These are phyloP conservation scores for Ormosia semicastrata DNA, from an alignment of 306 rosid species.

Conservation along the genomic window DNA sequence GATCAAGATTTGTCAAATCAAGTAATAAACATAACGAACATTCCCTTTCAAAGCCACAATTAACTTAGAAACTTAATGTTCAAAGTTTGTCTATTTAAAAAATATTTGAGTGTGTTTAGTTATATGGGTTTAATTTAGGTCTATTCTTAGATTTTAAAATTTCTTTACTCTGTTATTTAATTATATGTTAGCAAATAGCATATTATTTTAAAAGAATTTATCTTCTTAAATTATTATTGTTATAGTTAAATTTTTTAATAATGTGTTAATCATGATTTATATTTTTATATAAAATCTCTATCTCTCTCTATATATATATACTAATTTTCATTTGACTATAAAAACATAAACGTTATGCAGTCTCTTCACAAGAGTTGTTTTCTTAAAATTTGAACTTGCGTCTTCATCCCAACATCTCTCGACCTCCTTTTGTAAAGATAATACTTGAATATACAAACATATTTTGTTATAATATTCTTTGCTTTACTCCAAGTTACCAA, in stretches of 20 bases:
- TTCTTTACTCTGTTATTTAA: background rate
- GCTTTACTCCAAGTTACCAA: background rate
- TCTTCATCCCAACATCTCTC: too few species aligned
- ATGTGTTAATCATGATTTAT: background rate
- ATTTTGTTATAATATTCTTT: background rate
- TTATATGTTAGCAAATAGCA: background rate
- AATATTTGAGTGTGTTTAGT: too few species aligned
- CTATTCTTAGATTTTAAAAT: background rate
- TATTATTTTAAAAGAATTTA: background rate
- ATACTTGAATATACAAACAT: background rate
- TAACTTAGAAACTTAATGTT: background rate
- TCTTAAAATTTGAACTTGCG: too few species aligned
- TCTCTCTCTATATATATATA: too few species aligned
- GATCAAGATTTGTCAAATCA: background rate
- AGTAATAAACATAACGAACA: background rate
- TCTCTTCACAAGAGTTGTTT: too few species aligned
- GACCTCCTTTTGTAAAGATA: background rate
- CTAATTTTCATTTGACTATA: too few species aligned
- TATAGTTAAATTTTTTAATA: background rate
- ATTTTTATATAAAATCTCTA: background rate
- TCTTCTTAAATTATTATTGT: background rate
- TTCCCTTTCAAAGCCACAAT: background rate
- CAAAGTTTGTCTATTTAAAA: background rate
- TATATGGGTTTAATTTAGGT: background rate
- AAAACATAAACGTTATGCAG: too few species aligned